Evolutionary conservation across 108 stramenopile species (phyloP).

Genomic region (Conticribra weissflogii): DNA sequence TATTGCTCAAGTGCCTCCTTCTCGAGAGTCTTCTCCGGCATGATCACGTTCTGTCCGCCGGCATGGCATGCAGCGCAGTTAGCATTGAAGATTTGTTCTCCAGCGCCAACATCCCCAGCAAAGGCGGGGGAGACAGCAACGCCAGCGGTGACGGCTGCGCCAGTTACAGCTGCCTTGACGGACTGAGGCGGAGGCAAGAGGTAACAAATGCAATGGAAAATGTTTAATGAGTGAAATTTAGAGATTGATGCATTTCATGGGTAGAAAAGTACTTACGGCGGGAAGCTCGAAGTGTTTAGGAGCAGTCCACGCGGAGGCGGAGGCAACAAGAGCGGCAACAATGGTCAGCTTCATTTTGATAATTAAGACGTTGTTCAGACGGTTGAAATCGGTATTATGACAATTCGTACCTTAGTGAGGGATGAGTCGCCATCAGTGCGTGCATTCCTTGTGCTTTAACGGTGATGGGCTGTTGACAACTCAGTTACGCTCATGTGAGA

Average conservation of each 20-base stretch:
- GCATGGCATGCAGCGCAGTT: constrained; percentile 97
- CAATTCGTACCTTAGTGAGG: no score
- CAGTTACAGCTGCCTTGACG: constrained; percentile 67
- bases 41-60: constrained; percentile 95
- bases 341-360: constrained; percentile 82
- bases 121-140: constrained; percentile 76
- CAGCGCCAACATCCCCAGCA: constrained; percentile 85
- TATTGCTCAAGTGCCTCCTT: constrained; percentile 91
- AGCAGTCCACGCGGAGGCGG: constrained; percentile 75
- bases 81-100: constrained; percentile 90
- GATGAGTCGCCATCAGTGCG: no score
- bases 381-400: no score
- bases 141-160: constrained; percentile 71
- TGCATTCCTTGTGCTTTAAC: no score
- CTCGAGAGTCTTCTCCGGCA: constrained; percentile 93
- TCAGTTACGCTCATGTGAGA: no score
- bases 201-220: not conserved
- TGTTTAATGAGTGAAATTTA: not conserved
- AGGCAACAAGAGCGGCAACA: constrained; percentile 75
- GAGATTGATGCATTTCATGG: not conserved
- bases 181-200: constrained; percentile 10
- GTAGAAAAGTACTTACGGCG: constrained; percentile 62
- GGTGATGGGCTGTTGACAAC: no score
- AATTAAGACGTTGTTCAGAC: no score
- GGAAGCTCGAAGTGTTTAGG: constrained; percentile 36